phyloP scores from a whole-genome alignment of 805 yeast species.

The Pichia kluyveri region DNA sequence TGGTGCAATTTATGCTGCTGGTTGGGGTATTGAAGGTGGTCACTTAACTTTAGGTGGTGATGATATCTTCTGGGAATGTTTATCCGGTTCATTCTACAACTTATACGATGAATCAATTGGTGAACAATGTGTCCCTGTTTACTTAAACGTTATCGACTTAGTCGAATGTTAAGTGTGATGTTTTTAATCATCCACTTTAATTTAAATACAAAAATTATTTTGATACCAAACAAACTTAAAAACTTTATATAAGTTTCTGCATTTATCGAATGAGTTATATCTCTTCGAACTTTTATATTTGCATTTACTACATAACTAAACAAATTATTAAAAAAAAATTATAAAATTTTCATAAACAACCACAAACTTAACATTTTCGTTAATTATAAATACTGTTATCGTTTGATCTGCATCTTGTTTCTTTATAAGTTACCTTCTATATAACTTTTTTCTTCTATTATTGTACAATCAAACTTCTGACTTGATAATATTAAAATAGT shows the following conservation, averaged over 20 bases:
- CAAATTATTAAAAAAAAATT: too few relatives aligned
- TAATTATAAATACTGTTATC: too few relatives aligned
- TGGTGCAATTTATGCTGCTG: conserved; percentile 44
- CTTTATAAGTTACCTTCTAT: too few relatives aligned
- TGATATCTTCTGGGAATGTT: conserved; percentile 43
- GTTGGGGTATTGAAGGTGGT: conserved; percentile 40
- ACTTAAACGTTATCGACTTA: conserved; percentile 35
- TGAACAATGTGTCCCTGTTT: conserved; percentile 38
- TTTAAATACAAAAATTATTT: neutral
- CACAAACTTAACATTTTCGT: too few relatives aligned
- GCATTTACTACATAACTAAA: neutral
- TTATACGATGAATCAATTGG: conserved; percentile 42
- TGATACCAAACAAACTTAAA: neutral
- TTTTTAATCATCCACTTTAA: neutral
- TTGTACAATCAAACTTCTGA: neutral
- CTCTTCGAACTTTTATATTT: neutral
- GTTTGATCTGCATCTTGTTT: too few relatives aligned
- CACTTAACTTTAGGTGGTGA: conserved; percentile 42
- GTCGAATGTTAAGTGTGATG: conserved; percentile 21
- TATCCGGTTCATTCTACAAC: conserved; percentile 51
- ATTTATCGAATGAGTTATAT: neutral
- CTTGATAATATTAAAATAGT: too few relatives aligned
- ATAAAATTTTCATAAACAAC: too few relatives aligned
- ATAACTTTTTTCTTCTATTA: neutral
- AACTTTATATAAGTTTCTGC: neutral